Evolutionary conservation across 2,329 filamentous ascomycete species (phyloP).

Genomic region (Alternaria sp.): DNA sequence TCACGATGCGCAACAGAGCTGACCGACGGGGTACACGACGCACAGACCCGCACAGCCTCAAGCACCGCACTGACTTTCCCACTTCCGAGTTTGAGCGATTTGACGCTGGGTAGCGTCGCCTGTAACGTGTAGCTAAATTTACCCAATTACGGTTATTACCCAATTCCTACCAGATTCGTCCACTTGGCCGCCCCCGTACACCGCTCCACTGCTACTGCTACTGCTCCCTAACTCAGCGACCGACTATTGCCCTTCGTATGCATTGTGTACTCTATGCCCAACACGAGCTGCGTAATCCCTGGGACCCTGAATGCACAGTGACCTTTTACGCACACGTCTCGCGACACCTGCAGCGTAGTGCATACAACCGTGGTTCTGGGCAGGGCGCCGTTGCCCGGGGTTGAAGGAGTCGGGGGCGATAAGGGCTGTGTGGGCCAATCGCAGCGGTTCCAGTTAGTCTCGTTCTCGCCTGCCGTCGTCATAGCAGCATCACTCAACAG

Average conservation of each 20-base stretch:
- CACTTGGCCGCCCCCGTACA: constrained; percentile 12
- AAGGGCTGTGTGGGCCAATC: constrained; percentile 38
- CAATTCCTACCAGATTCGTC: constrained; percentile 29
- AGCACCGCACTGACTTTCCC: background rate
- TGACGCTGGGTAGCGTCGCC: constrained; percentile 47
- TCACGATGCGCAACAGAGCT: background rate
- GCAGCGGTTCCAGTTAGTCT: constrained; percentile 24
- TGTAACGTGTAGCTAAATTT: constrained; percentile 39
- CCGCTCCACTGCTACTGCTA: constrained; percentile 17
- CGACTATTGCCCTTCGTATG: constrained; percentile 14
- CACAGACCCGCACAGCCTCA: constrained; percentile 37
- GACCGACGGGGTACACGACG: constrained; percentile 16
- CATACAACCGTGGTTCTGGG: constrained; percentile 9
- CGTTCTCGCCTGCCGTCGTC: constrained; percentile 26
- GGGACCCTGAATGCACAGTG: constrained; percentile 12
- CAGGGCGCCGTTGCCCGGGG: constrained; percentile 17
- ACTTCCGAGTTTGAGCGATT: constrained; percentile 48
- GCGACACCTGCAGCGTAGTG: constrained; percentile 24
- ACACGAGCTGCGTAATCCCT: constrained; percentile 10
- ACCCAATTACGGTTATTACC: constrained; percentile 22
- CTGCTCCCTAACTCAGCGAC: background rate
- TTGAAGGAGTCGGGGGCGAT: constrained; percentile 34
- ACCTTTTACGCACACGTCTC: constrained; percentile 8
- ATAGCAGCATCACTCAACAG: constrained; percentile 31
- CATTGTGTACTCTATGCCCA: constrained; percentile 9